These are phyloP conservation scores for Bidens hawaiensis DNA, from an alignment of 140 eudicot genomes.

Conservation along the genomic window DNA sequence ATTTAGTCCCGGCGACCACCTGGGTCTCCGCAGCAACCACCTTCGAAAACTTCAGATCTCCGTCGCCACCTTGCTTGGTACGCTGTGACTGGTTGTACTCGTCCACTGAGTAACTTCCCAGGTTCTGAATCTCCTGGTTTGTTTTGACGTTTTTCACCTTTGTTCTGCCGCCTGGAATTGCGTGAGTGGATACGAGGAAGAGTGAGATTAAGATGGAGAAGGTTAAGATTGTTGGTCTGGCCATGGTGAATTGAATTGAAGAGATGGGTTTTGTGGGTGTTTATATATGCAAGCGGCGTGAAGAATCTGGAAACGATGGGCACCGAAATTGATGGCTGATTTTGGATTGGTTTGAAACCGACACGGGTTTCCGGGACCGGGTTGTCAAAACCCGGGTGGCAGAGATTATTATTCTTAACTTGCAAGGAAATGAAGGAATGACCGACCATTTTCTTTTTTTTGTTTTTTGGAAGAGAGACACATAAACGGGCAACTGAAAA, in stretches of 20 bases:
- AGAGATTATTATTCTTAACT: too few species aligned
- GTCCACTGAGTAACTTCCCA: constrained; percentile 51
- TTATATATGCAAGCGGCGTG: constrained; percentile 6
- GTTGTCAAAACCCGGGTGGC: neutral
- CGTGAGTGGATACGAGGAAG: too few species aligned
- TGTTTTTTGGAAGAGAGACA: too few species aligned
- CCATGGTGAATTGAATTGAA: constrained; percentile 10
- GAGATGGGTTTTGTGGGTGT: neutral
- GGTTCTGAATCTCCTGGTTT: constrained; percentile 48
- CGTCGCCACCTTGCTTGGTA: constrained; percentile 6
- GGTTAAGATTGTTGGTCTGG: constrained; percentile 20
- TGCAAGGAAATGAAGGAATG: too few species aligned
- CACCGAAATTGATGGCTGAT: neutral
- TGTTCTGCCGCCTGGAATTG: constrained; percentile 48
- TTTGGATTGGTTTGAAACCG: constrained; percentile 4
- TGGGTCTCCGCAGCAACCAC: constrained; percentile 65
- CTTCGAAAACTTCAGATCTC: constrained; percentile 29
- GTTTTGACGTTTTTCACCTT: constrained; percentile 38
- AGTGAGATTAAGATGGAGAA: too few species aligned
- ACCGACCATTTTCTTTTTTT: too few species aligned
- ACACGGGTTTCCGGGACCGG: too few species aligned
- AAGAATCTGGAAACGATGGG: constrained; percentile 12
- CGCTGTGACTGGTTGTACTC: constrained; percentile 38
- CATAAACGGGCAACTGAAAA: too few species aligned
- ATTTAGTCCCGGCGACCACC: constrained; percentile 72